Evolutionary conservation across 73 alveolate species (phyloP).

Genomic region (Blepharisma stoltei): DNA sequence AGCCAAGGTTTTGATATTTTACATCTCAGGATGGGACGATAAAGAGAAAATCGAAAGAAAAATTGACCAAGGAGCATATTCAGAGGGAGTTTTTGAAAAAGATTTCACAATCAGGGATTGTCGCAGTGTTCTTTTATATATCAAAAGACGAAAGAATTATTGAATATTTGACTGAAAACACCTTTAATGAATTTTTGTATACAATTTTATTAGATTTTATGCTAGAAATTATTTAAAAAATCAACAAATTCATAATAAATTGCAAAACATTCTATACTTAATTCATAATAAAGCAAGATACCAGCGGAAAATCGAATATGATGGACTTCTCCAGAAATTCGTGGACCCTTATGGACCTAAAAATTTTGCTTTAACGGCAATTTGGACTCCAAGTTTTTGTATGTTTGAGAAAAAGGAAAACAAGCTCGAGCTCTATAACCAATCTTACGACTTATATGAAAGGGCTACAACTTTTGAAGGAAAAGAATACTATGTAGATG

Average conservation of each 20-base stretch:
- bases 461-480: conserved; percentile 89
- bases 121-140: conserved; percentile 69
- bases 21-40: conserved; percentile 34
- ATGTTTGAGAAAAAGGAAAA: conserved; percentile 81
- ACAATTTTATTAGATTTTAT: neutral
- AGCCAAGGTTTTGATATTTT: conserved; percentile 47
- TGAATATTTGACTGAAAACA: neutral
- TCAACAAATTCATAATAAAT: conserved; percentile 49
- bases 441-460: conserved; percentile 65
- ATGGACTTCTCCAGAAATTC: conserved; percentile 83
- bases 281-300: too few relatives aligned
- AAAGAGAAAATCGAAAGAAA: conserved; percentile 48
- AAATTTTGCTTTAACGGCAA: conserved; percentile 65
- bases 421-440: conserved; percentile 53
- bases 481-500: conserved; percentile 75
- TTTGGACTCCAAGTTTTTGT: conserved; percentile 88
- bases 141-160: neutral
- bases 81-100: conserved; percentile 68
- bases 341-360: conserved; percentile 79
- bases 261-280: conserved; percentile 47
- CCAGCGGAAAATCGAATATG: conserved; percentile 60
- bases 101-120: conserved; percentile 74
- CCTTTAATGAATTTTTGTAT: neutral
- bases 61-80: conserved; percentile 65
- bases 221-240: conserved; percentile 32